Conservation (phyloP, 176 grass and related monocot genomes). For the Melocanna baccifera region DNA sequence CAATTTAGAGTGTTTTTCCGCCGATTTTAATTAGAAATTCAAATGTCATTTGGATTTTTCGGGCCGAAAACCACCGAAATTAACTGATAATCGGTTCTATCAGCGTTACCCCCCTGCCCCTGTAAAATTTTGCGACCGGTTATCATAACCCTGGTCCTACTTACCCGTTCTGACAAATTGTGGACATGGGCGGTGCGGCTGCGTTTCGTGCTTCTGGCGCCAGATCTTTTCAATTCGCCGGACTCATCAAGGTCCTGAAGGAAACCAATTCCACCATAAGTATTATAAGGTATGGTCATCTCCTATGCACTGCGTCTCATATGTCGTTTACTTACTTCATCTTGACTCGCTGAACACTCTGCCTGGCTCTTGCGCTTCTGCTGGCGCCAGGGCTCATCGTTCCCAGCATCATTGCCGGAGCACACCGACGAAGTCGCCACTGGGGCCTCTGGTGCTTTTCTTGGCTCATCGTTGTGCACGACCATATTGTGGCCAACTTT, state of each 20-base stretch:
- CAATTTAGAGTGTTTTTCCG: no score
- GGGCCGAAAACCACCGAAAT: no score
- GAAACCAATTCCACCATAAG: neutral
- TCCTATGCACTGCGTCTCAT: neutral
- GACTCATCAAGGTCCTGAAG: slow-evolving; percentile 54
- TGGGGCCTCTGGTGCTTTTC: slow-evolving; percentile 22
- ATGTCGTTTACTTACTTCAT: slow-evolving; percentile 45
- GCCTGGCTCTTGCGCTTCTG: slow-evolving; percentile 53
- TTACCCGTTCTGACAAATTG: slow-evolving; percentile 94
- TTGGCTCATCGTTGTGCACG: slow-evolving; percentile 21
- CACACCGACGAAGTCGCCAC: slow-evolving; percentile 36
- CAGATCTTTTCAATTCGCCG: slow-evolving; percentile 29
- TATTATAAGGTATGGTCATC: neutral
- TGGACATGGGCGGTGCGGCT: slow-evolving; percentile 78
- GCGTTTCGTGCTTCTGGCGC: slow-evolving; percentile 51
- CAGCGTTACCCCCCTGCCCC: no score
- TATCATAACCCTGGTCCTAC: neutral
- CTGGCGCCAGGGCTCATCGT: slow-evolving; percentile 33
- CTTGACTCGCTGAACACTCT: slow-evolving; percentile 49
- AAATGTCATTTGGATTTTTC: no score
- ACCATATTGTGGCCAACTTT: neutral
- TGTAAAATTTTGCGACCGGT: no score
- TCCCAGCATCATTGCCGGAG: slow-evolving; percentile 44
- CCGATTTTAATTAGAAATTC: no score
- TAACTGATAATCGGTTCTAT: no score